A percentile compares a stretch with the other conserved stretches of the same genome.
Conservation (phyloP, 805 yeast species). For the Ogataea pini region DNA sequence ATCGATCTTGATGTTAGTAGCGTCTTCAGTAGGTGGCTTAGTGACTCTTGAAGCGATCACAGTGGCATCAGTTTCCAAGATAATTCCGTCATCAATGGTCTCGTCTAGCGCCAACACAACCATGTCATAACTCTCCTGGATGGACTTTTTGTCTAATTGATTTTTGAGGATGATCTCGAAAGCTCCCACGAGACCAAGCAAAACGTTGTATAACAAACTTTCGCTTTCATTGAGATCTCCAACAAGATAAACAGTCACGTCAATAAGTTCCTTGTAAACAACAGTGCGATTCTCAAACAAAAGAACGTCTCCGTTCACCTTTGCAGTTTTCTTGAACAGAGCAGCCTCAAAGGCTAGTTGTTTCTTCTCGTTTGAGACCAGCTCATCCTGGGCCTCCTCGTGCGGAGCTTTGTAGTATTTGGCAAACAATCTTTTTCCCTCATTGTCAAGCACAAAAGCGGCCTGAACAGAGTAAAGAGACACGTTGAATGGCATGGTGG, state of each 20-base stretch:
- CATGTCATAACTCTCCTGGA: conserved; percentile 83
- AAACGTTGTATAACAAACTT: conserved; percentile 69
- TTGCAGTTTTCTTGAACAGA: conserved; percentile 73
- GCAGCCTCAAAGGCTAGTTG: conserved; percentile 78
- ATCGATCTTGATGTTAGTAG: conserved; percentile 58
- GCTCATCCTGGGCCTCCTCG: conserved; percentile 36
- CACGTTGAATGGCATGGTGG: conserved; percentile 30
- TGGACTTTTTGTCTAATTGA: conserved; percentile 73
- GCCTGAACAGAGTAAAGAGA: conserved; percentile 85
- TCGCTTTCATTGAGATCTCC: conserved; percentile 86
- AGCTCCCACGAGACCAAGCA: conserved; percentile 78
- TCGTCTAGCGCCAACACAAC: conserved; percentile 88
- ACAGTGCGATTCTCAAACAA: conserved; percentile 77
- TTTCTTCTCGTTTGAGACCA: conserved; percentile 43
- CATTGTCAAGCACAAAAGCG: conserved; percentile 73
- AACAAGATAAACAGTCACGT: conserved; percentile 68
- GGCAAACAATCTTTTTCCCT: conserved; percentile 77
- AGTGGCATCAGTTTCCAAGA: conserved; percentile 85
- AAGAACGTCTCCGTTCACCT: conserved; percentile 76
- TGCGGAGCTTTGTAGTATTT: conserved; percentile 81
- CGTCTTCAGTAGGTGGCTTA: conserved; percentile 75
- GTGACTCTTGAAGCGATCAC: conserved; percentile 90
- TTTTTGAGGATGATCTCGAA: conserved; percentile 70
- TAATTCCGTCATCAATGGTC: conserved; percentile 88
- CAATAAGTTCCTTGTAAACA: conserved; percentile 84